A percentile compares a stretch with the other conserved stretches of the same genome.
Evolutionary conservation across 495 filamentous ascomycete genomes (phyloP).

Genomic region (Coniosporium apollinis): DNA sequence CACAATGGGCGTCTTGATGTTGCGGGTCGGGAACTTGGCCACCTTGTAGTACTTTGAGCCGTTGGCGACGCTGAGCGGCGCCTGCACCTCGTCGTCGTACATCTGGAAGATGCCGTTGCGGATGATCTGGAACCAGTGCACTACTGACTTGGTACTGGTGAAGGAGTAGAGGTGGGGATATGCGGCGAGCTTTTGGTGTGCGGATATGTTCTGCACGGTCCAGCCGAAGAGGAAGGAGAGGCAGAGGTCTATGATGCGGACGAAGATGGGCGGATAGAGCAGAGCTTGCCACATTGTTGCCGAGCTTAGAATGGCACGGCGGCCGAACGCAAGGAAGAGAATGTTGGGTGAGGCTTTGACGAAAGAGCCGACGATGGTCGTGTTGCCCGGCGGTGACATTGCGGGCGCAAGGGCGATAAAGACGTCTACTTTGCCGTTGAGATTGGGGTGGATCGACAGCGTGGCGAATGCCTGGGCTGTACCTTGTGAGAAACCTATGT

Average conservation of each 20-base stretch:
- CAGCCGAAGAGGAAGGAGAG: conserved; percentile 78
- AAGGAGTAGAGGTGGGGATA: conserved; percentile 94
- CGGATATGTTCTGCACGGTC: conserved; percentile 69
- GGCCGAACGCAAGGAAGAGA: conserved; percentile 86
- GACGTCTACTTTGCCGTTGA: conserved; percentile 88
- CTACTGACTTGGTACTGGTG: conserved; percentile 85
- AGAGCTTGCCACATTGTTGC: conserved; percentile 96
- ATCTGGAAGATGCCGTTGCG: conserved; percentile 90
- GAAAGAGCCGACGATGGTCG: conserved; percentile 76
- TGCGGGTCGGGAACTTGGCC: conserved; percentile 86
- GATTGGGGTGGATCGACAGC: conserved; percentile 76
- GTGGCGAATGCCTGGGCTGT: conserved; percentile 94
- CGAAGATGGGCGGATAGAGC: conserved; percentile 86
- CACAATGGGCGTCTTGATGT: conserved; percentile 91
- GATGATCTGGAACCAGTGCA: conserved; percentile 99
- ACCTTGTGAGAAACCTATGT: conserved; percentile 93
- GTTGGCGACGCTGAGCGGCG: conserved; percentile 33
- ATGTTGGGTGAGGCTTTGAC: conserved; percentile 89
- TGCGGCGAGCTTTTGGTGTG: conserved; percentile 85
- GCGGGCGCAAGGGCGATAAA: conserved; percentile 96
- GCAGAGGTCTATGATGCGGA: conserved; percentile 70
- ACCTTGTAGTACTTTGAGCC: conserved; percentile 66
- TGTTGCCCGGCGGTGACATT: conserved; percentile 86
- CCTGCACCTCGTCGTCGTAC: conserved; percentile 85
- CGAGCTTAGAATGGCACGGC: conserved; percentile 78